These are phyloP conservation scores for Exophiala lecanii-corni DNA, from an alignment of 2,329 filamentous ascomycete genomes.

Conservation along the genomic window DNA sequence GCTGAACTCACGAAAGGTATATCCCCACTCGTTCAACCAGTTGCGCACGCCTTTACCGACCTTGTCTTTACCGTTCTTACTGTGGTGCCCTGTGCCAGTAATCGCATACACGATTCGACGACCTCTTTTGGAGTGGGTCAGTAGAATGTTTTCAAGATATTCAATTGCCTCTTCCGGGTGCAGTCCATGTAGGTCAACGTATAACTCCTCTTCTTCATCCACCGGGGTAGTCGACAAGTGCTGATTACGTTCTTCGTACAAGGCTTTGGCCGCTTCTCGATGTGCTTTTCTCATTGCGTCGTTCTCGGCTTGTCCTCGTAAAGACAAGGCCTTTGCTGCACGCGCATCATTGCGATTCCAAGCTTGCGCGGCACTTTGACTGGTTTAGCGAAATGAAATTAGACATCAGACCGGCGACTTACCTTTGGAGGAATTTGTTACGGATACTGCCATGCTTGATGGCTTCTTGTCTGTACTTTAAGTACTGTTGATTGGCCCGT, in stretches of 20 bases:
- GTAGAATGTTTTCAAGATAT: slow-evolving; percentile 81
- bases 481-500: slow-evolving; percentile 84
- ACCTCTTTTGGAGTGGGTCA: slow-evolving; percentile 70
- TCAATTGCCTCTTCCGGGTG: slow-evolving; percentile 95
- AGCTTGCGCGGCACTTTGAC: slow-evolving; percentile 78
- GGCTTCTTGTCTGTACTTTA: slow-evolving; percentile 90
- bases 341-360: slow-evolving; percentile 98
- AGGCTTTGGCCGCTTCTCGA: slow-evolving; percentile 80
- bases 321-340: slow-evolving; percentile 87
- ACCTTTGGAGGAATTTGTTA: slow-evolving; percentile 97
- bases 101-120: slow-evolving; percentile 83
- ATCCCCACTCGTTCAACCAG: slow-evolving; percentile 93
- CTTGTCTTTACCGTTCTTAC: slow-evolving; percentile 98
- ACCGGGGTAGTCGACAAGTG: slow-evolving; percentile 44
- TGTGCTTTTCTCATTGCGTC: slow-evolving; percentile 96
- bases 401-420: slow-evolving; percentile 27
- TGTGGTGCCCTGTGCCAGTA: slow-evolving; percentile 93
- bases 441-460: slow-evolving; percentile 95
- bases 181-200: slow-evolving; percentile 95
- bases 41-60: slow-evolving; percentile 87
- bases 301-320: slow-evolving; percentile 94
- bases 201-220: slow-evolving; percentile 64
- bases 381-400: not conserved
- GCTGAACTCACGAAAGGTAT: slow-evolving; percentile 92
- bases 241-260: slow-evolving; percentile 92